These are phyloP conservation scores for Cryptococcus sp. DNA, from an alignment of 1,284 basidiomycete genomes.

Conservation along the genomic window DNA sequence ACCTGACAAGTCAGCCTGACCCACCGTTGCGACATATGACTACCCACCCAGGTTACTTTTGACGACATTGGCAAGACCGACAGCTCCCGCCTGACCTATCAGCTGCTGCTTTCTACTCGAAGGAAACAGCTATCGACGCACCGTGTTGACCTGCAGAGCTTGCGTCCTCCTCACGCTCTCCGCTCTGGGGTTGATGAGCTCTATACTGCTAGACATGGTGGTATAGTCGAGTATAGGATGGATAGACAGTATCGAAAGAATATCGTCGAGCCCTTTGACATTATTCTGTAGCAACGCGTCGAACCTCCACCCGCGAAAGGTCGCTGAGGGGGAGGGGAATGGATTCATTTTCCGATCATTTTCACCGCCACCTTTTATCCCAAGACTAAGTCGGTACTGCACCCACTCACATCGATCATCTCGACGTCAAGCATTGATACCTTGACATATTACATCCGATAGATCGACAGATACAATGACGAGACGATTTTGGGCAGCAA, in stretches of 20 bases:
- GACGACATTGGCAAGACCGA: conserved; percentile 95
- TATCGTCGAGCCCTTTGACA: no score
- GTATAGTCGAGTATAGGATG: not conserved
- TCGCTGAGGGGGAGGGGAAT: not conserved
- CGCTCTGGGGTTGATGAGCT: conserved; percentile 91
- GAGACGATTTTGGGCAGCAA: not conserved
- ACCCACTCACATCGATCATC: not conserved
- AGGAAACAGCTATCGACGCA: conserved; percentile 23
- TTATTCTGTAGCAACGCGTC: no score
- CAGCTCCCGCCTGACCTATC: conserved; percentile 61
- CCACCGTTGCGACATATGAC: conserved; percentile 12
- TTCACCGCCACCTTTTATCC: not conserved
- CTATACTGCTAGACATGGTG: conserved; percentile 53
- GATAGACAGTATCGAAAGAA: no score
- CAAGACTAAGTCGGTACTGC: no score
- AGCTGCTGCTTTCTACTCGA: not conserved
- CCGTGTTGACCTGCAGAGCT: conserved; percentile 75
- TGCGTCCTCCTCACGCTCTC: conserved; percentile 90
- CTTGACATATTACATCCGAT: not conserved
- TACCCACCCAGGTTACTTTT: conserved; percentile 80
- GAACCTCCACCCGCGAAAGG: not conserved
- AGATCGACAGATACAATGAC: not conserved
- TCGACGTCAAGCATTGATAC: not conserved
- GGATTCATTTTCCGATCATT: not conserved
- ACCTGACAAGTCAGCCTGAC: conserved; percentile 51